Base-by-base conservation (phyloP, 139 green algal genomes). In the Volvox reticuliferus region DNA sequence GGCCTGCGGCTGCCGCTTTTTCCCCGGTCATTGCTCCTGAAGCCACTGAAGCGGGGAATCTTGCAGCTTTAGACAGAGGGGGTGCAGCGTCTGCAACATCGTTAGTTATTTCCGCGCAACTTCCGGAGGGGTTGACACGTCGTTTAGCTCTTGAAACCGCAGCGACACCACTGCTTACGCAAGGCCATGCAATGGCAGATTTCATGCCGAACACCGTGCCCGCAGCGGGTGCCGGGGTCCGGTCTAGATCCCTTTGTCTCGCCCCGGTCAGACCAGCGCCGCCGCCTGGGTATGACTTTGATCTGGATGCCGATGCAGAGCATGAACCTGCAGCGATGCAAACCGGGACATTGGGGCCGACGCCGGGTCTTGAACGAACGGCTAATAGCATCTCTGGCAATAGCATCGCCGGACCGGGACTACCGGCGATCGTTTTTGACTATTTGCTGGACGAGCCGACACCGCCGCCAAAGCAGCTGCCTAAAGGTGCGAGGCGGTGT, bases 401-500 rank as follows among this genome's bases (percentile, higher is more conserved):
- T n/a, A n/a, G n/a, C n/a, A n/a, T n/a, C n/a, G n/a, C n/a, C 24
- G 65, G 65, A 73, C 24, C 24, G 65, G 24, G 65, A 28, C 65
- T 12, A 28, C 12, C 21, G 16, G 65, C 65, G 65, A 5, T 73
- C 21, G 62, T 3, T 21, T 79, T 88, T 3, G 82, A 79, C 65
- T 79, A 79, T 32, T 32, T 88, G 33, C 24, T 67, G 33, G 82
- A 88, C 24, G 82, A 88, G 33, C 65, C 35, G 12, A 65, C 82
- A 36, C 82, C 82, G 33, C 82, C 82, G 9, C 82, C 82, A 21
- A 88, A 88, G 33, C 82, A 88, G 33, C 65, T 88, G 33, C 82
- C 82, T 3, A 79, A 79, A 79, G 82, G 82, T 79, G 35, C 0
- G 78, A 75, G 22, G 67, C 44, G 44, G 9, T 55, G 44, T 55